A percentile compares a stretch with the other conserved stretches of the same genome.
Evolutionary conservation across 352 stramenopile genomes (phyloP).

Genomic region (Globisporangium acanthophoron): DNA sequence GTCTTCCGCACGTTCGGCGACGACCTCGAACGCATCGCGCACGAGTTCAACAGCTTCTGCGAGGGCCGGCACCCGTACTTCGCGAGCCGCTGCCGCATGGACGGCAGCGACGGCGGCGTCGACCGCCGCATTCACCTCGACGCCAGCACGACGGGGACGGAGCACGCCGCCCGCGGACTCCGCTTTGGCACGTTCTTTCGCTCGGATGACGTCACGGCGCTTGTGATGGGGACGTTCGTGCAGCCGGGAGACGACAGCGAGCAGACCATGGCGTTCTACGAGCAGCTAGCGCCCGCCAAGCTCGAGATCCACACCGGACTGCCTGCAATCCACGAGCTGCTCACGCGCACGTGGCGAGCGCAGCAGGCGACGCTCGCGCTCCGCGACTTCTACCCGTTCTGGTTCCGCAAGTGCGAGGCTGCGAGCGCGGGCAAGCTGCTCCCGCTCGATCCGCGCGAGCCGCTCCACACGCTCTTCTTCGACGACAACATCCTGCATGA

Average conservation of each 20-base stretch:
- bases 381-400: slow-evolving; percentile 74
- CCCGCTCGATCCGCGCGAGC: slow-evolving; percentile 28
- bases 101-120: slow-evolving; percentile 39
- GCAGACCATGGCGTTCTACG: slow-evolving; percentile 32
- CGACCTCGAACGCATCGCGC: slow-evolving; percentile 55
- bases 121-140: slow-evolving; percentile 54
- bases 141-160: neutral
- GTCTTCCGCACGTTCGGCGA: slow-evolving; percentile 77
- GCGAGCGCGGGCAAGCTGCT: slow-evolving; percentile 55
- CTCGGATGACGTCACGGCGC: slow-evolving; percentile 34
- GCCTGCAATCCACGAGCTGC: slow-evolving; percentile 40
- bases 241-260: slow-evolving; percentile 31
- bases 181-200: slow-evolving; percentile 66
- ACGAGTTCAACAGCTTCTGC: slow-evolving; percentile 80
- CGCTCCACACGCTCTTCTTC: slow-evolving; percentile 57
- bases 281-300: neutral
- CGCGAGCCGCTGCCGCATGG: slow-evolving; percentile 31
- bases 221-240: slow-evolving; percentile 72
- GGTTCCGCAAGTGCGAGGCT: slow-evolving; percentile 51
- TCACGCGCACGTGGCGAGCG: slow-evolving; percentile 39
- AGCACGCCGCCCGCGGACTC: neutral
- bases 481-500: slow-evolving; percentile 72
- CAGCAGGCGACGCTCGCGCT: slow-evolving; percentile 59
- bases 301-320: slow-evolving; percentile 34
- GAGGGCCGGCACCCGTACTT: slow-evolving; percentile 60